A percentile compares a stretch with the other conserved stretches of the same genome.
Evolutionary conservation across 2,329 filamentous ascomycete genomes (phyloP).

Genomic region (Penicillium expansum): DNA sequence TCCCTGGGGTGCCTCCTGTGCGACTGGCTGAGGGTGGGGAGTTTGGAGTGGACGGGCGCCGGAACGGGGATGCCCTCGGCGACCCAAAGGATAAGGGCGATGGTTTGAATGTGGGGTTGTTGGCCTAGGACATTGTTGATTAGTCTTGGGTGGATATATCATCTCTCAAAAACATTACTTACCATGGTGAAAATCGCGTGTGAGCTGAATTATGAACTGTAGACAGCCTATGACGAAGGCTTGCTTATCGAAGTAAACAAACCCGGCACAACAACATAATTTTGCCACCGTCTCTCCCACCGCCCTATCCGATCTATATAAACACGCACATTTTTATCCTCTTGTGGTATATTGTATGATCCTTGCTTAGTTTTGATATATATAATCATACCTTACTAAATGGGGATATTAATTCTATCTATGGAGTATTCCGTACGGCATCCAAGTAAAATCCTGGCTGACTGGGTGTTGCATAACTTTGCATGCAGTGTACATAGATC

Average conservation of each 20-base stretch:
- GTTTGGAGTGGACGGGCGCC: slow-evolving; percentile 62
- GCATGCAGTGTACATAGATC: not conserved
- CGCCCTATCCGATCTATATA: not conserved
- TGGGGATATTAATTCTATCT: too few species aligned
- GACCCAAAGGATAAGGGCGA: slow-evolving; percentile 71
- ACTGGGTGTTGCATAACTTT: not conserved
- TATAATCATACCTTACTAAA: too few species aligned
- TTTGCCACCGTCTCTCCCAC: slow-evolving; percentile 1
- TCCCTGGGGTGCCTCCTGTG: slow-evolving; percentile 49
- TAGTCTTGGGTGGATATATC: not conserved
- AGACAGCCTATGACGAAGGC: slow-evolving; percentile 9
- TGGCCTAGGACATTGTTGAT: slow-evolving; percentile 33
- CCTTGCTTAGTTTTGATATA: not conserved
- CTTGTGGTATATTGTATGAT: not conserved
- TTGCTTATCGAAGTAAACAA: slow-evolving; percentile 17
- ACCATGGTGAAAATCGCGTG: slow-evolving; percentile 1
- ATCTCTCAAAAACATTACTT: not conserved
- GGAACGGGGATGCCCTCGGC: slow-evolving; percentile 66
- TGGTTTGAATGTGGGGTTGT: slow-evolving; percentile 64
- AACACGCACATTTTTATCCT: not conserved
- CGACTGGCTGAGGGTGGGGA: slow-evolving; percentile 54
- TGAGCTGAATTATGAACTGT: not conserved
- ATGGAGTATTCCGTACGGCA: too few species aligned
- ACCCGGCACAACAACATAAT: slow-evolving; percentile 1
- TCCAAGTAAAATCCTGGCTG: not conserved